Base-by-base conservation (phyloP, 805 yeast genomes). In the Metschnikowia orientalis region DNA sequence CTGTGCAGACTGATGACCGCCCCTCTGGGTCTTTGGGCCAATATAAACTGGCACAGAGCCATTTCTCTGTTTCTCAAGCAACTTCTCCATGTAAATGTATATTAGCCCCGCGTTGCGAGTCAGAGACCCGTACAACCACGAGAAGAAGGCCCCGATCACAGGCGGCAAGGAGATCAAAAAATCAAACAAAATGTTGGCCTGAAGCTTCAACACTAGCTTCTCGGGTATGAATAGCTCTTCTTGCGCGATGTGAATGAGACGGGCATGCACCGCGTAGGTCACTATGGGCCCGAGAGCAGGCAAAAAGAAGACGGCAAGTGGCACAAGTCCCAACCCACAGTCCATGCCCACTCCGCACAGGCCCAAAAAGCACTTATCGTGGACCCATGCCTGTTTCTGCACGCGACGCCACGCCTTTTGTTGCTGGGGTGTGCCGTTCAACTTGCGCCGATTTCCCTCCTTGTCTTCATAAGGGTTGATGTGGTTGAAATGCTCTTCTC, bases 41-140 rank as follows among this genome's bases (percentile, higher is more conserved):
- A 40, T 13, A 15, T 44, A 44, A 9, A 30, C 29, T 3, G 47
- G 40, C 6, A 33, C 40, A 12, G 24, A 21, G 5, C 47, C 47
- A 11, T 15, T 5, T 9, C 32, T 34, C 23, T 42, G 28, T 19
- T 40, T 35, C 19, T 31, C 32, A 5, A 35, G 40, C 19, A 29
- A 10, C 11, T 27, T 24, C 26, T 33, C 33, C 27, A 46, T n/a
- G 31, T 40, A 38, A 13, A 22, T 29, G 53, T 85, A 87, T 6
- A 88, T 69, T 47, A 86, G 50, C 0, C 90, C 89, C 0, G 95
- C 95, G 55, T 90, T 89, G 49, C 96, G 67, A 0, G 96, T 85
- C 6, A 95, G 84, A 52, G 95, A 84, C 2, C 79, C 84, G 51
- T 86, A 75, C 55, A 89, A 39, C 90, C 95, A 89, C 8, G 84